Evolutionary conservation across 768 basidiomycete species (phyloP).

Genomic region (Boletus tomentosulus): DNA sequence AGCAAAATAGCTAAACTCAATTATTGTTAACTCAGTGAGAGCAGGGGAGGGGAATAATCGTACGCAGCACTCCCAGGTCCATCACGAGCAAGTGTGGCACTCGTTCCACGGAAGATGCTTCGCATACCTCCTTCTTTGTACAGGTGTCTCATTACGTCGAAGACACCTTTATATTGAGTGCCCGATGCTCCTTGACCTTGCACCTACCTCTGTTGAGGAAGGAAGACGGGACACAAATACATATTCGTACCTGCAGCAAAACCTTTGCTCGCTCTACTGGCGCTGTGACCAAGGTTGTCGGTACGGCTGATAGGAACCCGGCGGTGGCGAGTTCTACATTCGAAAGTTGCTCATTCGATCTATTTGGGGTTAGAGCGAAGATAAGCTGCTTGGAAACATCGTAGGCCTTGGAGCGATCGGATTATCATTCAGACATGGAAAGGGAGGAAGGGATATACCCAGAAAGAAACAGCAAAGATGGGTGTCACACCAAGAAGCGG

Average conservation of each 20-base stretch:
- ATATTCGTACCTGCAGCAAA: slow-evolving; percentile 66
- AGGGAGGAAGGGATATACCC: slow-evolving; percentile 48
- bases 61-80: slow-evolving; percentile 96
- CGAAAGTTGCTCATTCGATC: slow-evolving; percentile 58
- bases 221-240: not conserved
- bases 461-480: slow-evolving; percentile 97
- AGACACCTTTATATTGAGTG: slow-evolving; percentile 80
- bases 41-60: slow-evolving; percentile 29
- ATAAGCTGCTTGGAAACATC: slow-evolving; percentile 90
- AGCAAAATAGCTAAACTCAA: slow-evolving; percentile 77
- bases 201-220: slow-evolving; percentile 45
- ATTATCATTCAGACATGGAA: slow-evolving; percentile 6
- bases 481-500: slow-evolving; percentile 94
- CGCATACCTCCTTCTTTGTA: slow-evolving; percentile 91
- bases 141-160: slow-evolving; percentile 85
- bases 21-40: slow-evolving; percentile 3
- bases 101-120: slow-evolving; percentile 89
- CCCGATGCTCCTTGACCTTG: slow-evolving; percentile 80
- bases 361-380: slow-evolving; percentile 70
- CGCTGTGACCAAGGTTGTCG: slow-evolving; percentile 87
- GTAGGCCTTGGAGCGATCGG: slow-evolving; percentile 61
- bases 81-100: slow-evolving; percentile 91
- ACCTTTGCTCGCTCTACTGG: slow-evolving; percentile 98
- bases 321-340: slow-evolving; percentile 82
- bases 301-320: slow-evolving; percentile 92